A percentile compares a stretch with the other conserved stretches of the same genome.
Conservation (phyloP, 306 rosid species). For the Hylodesmum podocarpum region DNA sequence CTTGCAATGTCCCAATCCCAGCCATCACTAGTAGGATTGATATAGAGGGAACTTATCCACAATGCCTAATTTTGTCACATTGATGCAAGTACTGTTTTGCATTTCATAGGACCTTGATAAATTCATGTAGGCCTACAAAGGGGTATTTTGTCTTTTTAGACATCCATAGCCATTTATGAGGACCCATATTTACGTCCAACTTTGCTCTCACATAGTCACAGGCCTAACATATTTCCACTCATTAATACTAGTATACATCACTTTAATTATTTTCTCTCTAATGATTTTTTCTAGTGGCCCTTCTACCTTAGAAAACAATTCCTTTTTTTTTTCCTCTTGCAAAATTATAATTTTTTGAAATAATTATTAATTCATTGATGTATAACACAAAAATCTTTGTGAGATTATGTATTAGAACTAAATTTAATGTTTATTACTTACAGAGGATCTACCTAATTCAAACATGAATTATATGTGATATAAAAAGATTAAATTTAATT, state of each 20-base stretch:
- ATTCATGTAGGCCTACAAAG: background rate
- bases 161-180: background rate
- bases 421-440: no score
- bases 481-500: background rate
- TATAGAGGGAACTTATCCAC: background rate
- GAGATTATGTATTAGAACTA: no score
- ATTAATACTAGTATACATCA: background rate
- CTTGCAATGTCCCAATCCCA: conserved; percentile 55
- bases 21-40: conserved; percentile 14
- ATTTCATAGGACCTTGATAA: background rate
- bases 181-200: background rate
- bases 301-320: background rate
- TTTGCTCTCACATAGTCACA: background rate
- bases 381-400: no score
- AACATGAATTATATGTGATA: no score
- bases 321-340: no score
- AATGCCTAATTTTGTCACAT: conserved; percentile 10
- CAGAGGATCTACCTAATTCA: no score
- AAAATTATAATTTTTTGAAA: no score
- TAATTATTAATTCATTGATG: no score
- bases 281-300: background rate
- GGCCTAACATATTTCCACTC: background rate
- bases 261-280: background rate
- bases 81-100: conserved; percentile 9
- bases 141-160: background rate